Evolutionary conservation across 495 filamentous ascomycete species (phyloP).

Genomic region (Arthonia radiata): DNA sequence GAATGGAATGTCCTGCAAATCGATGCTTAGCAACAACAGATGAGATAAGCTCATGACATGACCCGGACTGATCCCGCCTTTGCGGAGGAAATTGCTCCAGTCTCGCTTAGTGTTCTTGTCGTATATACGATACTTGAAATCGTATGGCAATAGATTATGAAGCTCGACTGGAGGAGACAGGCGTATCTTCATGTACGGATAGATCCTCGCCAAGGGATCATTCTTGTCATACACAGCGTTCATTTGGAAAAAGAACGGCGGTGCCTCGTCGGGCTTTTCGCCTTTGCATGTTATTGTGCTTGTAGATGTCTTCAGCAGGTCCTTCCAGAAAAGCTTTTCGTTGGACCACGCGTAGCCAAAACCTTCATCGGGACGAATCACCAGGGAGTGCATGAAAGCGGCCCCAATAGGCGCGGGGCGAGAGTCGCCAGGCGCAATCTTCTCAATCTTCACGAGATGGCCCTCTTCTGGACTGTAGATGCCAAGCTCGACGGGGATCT

Average conservation of each 20-base stretch:
- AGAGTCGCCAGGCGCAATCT: conserved; percentile 77
- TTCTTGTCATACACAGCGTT: conserved; percentile 60
- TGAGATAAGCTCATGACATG: conserved; percentile 93
- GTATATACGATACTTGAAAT: conserved; percentile 98
- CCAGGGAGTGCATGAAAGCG: conserved; percentile 65
- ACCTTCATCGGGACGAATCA: conserved; percentile 85
- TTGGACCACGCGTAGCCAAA: conserved; percentile 92
- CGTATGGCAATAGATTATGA: conserved; percentile 83
- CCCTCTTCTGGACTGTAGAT: conserved; percentile 73
- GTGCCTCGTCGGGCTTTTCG: conserved; percentile 48
- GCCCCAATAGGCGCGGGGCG: conserved; percentile 83
- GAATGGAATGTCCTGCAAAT: conserved; percentile 89
- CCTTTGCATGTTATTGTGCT: conserved; percentile 67
- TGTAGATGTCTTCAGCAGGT: conserved; percentile 59
- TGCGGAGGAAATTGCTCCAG: conserved; percentile 94
- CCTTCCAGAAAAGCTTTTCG: conserved; percentile 76
- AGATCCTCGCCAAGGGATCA: conserved; percentile 56
- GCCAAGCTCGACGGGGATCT: conserved; percentile 89
- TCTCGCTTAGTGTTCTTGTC: conserved; percentile 95
- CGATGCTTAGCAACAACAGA: conserved; percentile 69
- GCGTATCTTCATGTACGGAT: conserved; percentile 83
- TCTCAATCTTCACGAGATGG: conserved; percentile 89
- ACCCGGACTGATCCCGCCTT: conserved; percentile 86
- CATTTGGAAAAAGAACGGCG: conserved; percentile 90
- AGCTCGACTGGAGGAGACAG: conserved; percentile 80